Conservation (phyloP, 257 asterid species). For the Primulina huaijiensis region DNA sequence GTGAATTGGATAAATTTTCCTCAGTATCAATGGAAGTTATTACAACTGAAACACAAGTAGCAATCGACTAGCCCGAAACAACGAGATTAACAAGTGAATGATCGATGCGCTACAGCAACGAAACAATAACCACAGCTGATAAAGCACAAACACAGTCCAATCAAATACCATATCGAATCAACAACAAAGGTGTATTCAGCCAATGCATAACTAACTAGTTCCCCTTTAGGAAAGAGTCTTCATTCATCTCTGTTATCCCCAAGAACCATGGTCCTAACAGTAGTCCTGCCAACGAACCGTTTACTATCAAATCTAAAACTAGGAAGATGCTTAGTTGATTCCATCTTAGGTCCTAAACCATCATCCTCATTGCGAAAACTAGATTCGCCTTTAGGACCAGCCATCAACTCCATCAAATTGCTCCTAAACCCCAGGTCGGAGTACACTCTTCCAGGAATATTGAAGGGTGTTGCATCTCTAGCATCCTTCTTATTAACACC, state of each 20-base stretch:
- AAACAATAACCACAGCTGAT: neutral
- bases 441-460: conserved; percentile 39
- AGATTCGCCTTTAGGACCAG: conserved; percentile 23
- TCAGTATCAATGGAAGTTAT: neutral
- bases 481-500: conserved; percentile 28
- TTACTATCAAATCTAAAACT: conserved; percentile 35
- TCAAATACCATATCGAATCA: neutral
- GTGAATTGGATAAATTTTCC: neutral
- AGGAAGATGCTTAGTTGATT: conserved; percentile 27
- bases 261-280: conserved; percentile 12
- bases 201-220: neutral
- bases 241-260: conserved; percentile 3
- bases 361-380: conserved; percentile 18
- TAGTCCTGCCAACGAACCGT: conserved; percentile 27
- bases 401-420: conserved; percentile 46
- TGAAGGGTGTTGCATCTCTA: conserved; percentile 27
- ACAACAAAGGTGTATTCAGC: neutral
- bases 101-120: neutral
- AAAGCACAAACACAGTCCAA: neutral
- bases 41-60: neutral
- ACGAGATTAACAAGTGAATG: neutral
- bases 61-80: neutral
- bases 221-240: neutral
- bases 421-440: conserved; percentile 46
- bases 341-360: conserved; percentile 18